Evolutionary conservation across 495 filamentous ascomycete species (phyloP), one percentile per base, ranked within the genome.

Genomic region (Hyaloscypha hepaticicola): DNA sequence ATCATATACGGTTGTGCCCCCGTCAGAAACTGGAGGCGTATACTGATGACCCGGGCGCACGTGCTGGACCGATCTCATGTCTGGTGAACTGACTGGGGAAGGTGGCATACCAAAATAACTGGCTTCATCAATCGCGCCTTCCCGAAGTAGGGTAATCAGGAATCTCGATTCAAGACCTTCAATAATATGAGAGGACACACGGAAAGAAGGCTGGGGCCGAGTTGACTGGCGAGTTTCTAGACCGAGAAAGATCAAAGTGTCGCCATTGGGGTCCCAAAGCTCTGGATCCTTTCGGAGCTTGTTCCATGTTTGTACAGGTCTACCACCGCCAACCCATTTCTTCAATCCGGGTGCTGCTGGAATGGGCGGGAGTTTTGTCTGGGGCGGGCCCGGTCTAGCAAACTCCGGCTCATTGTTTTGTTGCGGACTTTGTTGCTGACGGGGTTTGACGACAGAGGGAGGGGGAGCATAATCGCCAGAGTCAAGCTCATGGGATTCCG

Each of bases 261-360:
- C 85, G 25, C 85, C 86, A 55, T 82, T 80, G 2, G 78, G 78
- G 72, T 87, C 83, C 84, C 85, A 88, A 9, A 88, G 71, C 56
- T 88, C 85, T 24, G 83, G 81, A 65, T 88, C 85, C 72, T 86
- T 81, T 1, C 79, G 75, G 28, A 83, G 68, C 65, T 83, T 83
- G 58, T 80, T 82, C 82, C 82, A 85, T 51, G 77, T 70, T 65
- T 82, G 77, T n/a, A 77, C 73, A 0, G 78, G 73, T 51, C 73
- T 71, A 7, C 80, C 80, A 9, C 70, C 74, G 3, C 82, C 81
- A 25, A 79, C 70, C 80, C 81, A 85, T 34, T 79, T 78, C 66
- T 80, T 83, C 66, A 85, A 75, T 0, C 73, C 73, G 1, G 77
- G 76, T 14, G 70, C 66, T 27, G 51, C 70, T 24, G 72, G 72